Evolutionary conservation across 257 asterid genomes (phyloP), one percentile per base, ranked within the genome.

Genomic region (Jasminum sambac): DNA sequence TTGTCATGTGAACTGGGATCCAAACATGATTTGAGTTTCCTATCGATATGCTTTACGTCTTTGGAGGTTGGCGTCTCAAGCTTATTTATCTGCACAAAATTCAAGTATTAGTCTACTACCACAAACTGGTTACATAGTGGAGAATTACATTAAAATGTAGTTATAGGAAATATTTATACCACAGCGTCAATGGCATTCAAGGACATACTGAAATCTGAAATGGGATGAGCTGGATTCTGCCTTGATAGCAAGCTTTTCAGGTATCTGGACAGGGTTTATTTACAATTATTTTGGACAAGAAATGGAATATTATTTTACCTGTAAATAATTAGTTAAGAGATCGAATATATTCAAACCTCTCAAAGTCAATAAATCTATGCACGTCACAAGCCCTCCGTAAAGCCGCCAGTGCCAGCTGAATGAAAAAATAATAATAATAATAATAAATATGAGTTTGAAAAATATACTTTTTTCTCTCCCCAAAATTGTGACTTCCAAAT

Each of bases 41-140:
- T 82, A 72, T 94, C 99, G 24, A 94, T 88, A 91, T 94, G 99
- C 85, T 94, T 94, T 71, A 94, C 94, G 52, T 94, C 99, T 78
- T 87, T 89, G 34, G 90, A 60, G 16, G 89, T 76, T 52, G 95
- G 99, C 37, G 91, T 89, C 85, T 82, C 96, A 1, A 94, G 95
- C 86, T 84, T 87, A 79, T 72, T 78, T 42, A 94, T 75, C 99
- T 94, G 95, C 69, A 58, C 0, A 66, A 21, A 19, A 26, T 19
- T 55, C 34, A 55, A 8, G 5, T 1, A 4, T 55, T 19, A 55
- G 30, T 23, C 14, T 14, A 55, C 34, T 23, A 55, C 11, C 61
- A 52, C 30, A n/a, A 52, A 21, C 11, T 17, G 30, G 61, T 52
- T 19, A 52, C n/a, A 55, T 21, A 23, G 30, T 8, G 55, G 7